Evolutionary conservation across 2,329 filamentous ascomycete species (phyloP).

Genomic region (Aspergillus glaucus): DNA sequence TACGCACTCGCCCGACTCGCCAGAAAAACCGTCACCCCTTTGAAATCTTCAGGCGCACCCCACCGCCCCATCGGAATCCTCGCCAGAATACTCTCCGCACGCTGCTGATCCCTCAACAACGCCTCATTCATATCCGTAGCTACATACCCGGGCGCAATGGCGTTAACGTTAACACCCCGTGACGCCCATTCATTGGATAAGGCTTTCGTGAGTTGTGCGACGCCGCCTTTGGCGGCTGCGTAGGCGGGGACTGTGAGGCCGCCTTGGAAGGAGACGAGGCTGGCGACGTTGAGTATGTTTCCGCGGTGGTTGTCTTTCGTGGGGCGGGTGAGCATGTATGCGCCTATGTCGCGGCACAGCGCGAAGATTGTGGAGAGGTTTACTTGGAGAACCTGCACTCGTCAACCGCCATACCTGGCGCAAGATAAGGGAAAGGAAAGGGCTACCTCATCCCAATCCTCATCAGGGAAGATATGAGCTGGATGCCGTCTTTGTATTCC

Average conservation of each 20-base stretch:
- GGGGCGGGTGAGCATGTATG: slow-evolving; percentile 16
- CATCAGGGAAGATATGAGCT: slow-evolving; percentile 63
- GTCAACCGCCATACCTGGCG: neutral
- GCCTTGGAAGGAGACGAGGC: slow-evolving; percentile 75
- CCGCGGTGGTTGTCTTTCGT: slow-evolving; percentile 3
- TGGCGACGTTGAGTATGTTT: slow-evolving; percentile 74
- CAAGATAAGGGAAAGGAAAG: neutral
- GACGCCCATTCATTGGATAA: slow-evolving; percentile 79
- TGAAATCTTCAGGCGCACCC: slow-evolving; percentile 81
- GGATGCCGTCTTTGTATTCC: slow-evolving; percentile 74
- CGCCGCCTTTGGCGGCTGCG: slow-evolving; percentile 76
- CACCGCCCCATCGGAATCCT: slow-evolving; percentile 79
- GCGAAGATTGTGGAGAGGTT: slow-evolving; percentile 77
- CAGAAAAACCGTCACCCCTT: slow-evolving; percentile 71
- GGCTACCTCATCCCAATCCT: slow-evolving; percentile 60
- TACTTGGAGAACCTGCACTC: slow-evolving; percentile 62
- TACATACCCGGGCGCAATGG: slow-evolving; percentile 83
- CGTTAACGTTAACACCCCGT: slow-evolving; percentile 75
- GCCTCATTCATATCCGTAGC: slow-evolving; percentile 89
- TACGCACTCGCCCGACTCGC: slow-evolving; percentile 72
- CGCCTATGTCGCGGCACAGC: slow-evolving; percentile 17
- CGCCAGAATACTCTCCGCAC: slow-evolving; percentile 67
- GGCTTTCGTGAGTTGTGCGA: slow-evolving; percentile 77
- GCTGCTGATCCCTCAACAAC: slow-evolving; percentile 63
- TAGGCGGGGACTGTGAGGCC: slow-evolving; percentile 86